Evolutionary conservation across 306 rosid genomes (phyloP), one percentile per base, ranked within the genome.

Genomic region (Morella rubra): DNA sequence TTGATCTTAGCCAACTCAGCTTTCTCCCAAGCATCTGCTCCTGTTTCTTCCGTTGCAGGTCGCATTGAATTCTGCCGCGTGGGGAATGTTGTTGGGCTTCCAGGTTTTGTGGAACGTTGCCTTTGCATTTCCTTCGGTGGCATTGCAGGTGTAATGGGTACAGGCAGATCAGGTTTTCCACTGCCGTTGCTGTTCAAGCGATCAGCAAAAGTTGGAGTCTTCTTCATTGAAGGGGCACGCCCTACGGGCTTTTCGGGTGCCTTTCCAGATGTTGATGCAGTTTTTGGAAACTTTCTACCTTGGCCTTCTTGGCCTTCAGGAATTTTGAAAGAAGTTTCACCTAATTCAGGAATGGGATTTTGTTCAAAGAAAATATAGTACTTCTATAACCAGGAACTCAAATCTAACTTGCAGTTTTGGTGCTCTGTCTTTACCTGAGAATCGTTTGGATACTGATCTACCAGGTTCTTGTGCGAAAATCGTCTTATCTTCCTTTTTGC

Each of bases 11-110:
- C 82, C 14, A 86, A 70, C 83, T 92, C 83, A 3, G 86, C 65
- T 78, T 61, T 87, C 89, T 89, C 93, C 99, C 99, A 91, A 32
- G 71, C 72, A 69, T 90, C 89, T 74, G 89, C 91, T 56, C 81
- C 73, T 71, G 69, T 72, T 77, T 86, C 82, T 7, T 8, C 77
- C 6, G 8, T 19, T 14, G 77, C 46, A 50, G 66, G 18, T 75
- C 77, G 69, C 71, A 65, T 52, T 61, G 87, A 71, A 69, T 24
- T 58, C 77, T 69, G 82, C 73, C 64, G 46, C 10, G 7, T 15
- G 69, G 69, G 15, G 6, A 5, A 45, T 7, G 22, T 5, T 15
- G 13, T 11, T 64, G 22, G 47, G 12, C 19, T 40, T 15, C 78
- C 52, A 54, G 67, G 19, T 73, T 75, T 73, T 66, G 67, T 49